phyloP scores from a whole-genome alignment of 768 basidiomycete species.

The Xerocomellus amylosporus region DNA sequence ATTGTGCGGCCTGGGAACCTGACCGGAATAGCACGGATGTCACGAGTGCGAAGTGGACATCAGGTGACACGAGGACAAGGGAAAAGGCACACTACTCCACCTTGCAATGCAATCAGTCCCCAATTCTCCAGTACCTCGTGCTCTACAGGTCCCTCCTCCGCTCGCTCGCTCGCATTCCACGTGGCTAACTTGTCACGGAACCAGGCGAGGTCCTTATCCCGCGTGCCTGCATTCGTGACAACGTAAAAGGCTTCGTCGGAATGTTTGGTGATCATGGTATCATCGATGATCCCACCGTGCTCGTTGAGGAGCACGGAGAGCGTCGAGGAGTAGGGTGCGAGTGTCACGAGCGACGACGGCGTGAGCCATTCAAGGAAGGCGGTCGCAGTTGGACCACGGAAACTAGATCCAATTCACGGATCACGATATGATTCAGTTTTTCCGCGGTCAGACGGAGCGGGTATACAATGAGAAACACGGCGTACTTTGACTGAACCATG shows the following conservation, averaged over 20 bases:
- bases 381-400: slow-evolving; percentile 74
- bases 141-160: slow-evolving; percentile 60
- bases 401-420: slow-evolving; percentile 42
- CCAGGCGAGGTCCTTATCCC: slow-evolving; percentile 79
- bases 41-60: not conserved
- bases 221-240: slow-evolving; percentile 92
- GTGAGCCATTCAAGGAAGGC: slow-evolving; percentile 87
- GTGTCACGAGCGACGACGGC: slow-evolving; percentile 71
- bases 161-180: slow-evolving; percentile 68
- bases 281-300: slow-evolving; percentile 92
- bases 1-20: slow-evolving; percentile 82
- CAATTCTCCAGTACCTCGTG: slow-evolving; percentile 78
- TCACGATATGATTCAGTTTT: not conserved
- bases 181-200: slow-evolving; percentile 62
- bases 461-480: not conserved
- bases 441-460: not conserved
- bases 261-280: slow-evolving; percentile 89
- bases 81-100: slow-evolving; percentile 40
- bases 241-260: slow-evolving; percentile 80
- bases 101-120: slow-evolving; percentile 91
- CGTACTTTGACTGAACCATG: slow-evolving; percentile 92
- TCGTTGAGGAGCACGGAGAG: slow-evolving; percentile 89
- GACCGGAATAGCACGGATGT: not conserved
- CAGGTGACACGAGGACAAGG: not conserved
- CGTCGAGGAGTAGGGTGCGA: slow-evolving; percentile 74